phyloP scores from a whole-genome alignment of 2,329 filamentous ascomycete genomes.

The Cladosporium colombiae region DNA sequence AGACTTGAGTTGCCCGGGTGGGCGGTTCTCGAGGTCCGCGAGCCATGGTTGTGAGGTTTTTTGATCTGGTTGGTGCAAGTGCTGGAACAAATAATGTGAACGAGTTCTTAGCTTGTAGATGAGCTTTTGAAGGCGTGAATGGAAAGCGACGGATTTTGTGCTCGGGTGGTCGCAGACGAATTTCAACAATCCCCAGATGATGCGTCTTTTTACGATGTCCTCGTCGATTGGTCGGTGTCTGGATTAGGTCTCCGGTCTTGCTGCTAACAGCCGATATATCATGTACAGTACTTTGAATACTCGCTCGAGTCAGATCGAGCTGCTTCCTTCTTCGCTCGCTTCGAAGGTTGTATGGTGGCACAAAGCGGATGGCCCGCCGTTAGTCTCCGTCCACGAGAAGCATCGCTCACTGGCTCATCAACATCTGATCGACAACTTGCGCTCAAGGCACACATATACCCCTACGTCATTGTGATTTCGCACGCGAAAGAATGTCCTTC shows the following conservation, averaged over 20 bases:
- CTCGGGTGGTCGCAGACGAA: neutral
- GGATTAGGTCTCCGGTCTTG: neutral
- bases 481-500: conserved; percentile 8
- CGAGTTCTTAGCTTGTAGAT: neutral
- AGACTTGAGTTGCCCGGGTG: conserved; percentile 35
- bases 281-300: neutral
- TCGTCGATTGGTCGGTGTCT: neutral
- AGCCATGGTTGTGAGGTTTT: conserved; percentile 6
- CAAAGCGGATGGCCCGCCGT: neutral
- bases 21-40: conserved; percentile 8
- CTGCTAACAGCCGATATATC: neutral
- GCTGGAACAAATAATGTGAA: neutral
- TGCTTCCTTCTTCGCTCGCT: neutral
- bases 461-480: conserved; percentile 8
- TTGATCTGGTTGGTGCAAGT: neutral
- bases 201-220: neutral
- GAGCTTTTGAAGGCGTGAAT: neutral
- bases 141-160: neutral
- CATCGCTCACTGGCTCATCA: neutral
- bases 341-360: neutral
- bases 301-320: neutral
- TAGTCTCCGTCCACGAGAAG: neutral
- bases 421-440: neutral
- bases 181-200: neutral
- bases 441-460: neutral